Evolutionary conservation across 2,329 filamentous ascomycete genomes (phyloP).

Genomic region (Tolypocladium cylindrosporum): DNA sequence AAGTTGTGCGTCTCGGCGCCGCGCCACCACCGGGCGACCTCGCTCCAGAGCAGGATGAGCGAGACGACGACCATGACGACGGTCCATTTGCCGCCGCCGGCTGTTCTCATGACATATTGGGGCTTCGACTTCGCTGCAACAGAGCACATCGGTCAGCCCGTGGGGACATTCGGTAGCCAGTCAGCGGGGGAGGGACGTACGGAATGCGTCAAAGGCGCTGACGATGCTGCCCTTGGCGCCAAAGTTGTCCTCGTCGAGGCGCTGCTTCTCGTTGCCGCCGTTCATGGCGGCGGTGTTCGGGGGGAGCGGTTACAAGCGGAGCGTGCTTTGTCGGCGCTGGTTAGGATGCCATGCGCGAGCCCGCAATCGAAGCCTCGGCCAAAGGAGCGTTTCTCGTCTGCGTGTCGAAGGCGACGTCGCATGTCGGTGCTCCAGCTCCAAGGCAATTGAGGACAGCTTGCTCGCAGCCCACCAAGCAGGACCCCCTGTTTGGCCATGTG

Average conservation of each 20-base stretch:
- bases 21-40: constrained; percentile 73
- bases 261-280: constrained; percentile 62
- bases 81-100: constrained; percentile 89
- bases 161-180: not conserved
- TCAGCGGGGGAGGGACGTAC: constrained; percentile 41
- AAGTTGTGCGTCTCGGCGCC: constrained; percentile 84
- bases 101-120: constrained; percentile 76
- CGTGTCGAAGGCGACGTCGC: not conserved
- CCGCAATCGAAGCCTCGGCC: not conserved
- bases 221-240: constrained; percentile 62
- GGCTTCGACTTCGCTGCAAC: constrained; percentile 82
- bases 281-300: constrained; percentile 48
- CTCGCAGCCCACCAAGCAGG: not conserved
- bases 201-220: constrained; percentile 93
- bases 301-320: not conserved
- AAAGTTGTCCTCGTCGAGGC: constrained; percentile 68
- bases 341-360: not conserved
- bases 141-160: not conserved
- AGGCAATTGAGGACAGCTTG: not conserved
- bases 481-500: not conserved
- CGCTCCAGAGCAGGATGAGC: constrained; percentile 63
- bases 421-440: not conserved
- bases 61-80: constrained; percentile 70
- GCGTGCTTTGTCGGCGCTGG: not conserved
- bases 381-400: not conserved